Evolutionary conservation across 495 filamentous ascomycete genomes (phyloP).

Genomic region (Daldinia bambusicola): DNA sequence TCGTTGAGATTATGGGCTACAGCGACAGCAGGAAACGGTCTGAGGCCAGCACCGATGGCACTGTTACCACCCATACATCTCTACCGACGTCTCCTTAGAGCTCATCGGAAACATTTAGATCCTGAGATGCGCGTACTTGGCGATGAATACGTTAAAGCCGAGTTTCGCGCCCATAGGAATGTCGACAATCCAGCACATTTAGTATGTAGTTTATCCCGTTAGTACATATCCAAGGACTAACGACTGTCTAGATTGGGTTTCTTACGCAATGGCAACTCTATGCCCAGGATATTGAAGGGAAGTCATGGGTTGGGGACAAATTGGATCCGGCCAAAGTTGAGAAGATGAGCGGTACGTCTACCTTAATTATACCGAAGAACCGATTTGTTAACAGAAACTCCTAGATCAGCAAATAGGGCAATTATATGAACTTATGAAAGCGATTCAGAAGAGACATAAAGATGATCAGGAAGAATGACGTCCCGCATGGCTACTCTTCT

Average conservation of each 20-base stretch:
- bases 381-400: conserved; percentile 14
- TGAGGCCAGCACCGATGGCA: conserved; percentile 70
- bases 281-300: conserved; percentile 88
- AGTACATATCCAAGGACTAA: neutral
- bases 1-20: conserved; percentile 47
- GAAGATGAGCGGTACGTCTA: conserved; percentile 89
- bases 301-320: conserved; percentile 80
- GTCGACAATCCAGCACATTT: conserved; percentile 94
- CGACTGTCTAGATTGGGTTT: conserved; percentile 78
- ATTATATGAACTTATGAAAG: conserved; percentile 91
- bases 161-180: conserved; percentile 83
- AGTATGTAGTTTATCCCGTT: conserved; percentile 59
- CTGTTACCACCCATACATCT: conserved; percentile 91
- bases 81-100: conserved; percentile 86
- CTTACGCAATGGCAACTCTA: conserved; percentile 96
- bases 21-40: conserved; percentile 44
- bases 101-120: conserved; percentile 82
- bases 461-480: conserved; percentile 51
- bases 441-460: conserved; percentile 70
- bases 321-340: conserved; percentile 81
- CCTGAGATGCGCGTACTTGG: conserved; percentile 81
- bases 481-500: neutral
- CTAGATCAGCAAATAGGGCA: conserved; percentile 93
- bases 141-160: conserved; percentile 89
- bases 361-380: neutral